phyloP scores from a whole-genome alignment of 257 asterid species.

The Avicennia marina region DNA sequence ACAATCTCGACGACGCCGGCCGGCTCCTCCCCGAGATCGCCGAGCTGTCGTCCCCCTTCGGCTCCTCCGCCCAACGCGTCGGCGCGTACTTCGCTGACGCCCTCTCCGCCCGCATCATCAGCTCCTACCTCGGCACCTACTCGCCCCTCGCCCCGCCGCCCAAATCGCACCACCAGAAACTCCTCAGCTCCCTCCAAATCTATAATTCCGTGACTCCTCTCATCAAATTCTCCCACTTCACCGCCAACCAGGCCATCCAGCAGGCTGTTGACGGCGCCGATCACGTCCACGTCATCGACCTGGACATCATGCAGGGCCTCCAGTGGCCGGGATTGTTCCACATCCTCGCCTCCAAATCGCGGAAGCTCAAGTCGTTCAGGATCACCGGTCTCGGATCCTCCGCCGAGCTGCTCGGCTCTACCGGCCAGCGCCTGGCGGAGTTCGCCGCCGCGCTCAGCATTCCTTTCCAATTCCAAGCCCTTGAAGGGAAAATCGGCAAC shows the following conservation, averaged over 20 bases:
- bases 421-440: constrained; percentile 70
- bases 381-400: constrained; percentile 84
- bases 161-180: constrained; percentile 49
- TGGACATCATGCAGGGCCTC: constrained; percentile 96
- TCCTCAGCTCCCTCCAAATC: constrained; percentile 67
- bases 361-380: constrained; percentile 44
- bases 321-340: constrained; percentile 97
- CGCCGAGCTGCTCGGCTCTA: constrained; percentile 50
- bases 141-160: constrained; percentile 44
- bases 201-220: constrained; percentile 75
- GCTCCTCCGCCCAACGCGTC: constrained; percentile 88
- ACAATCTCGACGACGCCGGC: constrained; percentile 65
- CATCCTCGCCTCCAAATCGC: constrained; percentile 64
- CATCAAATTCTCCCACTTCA: constrained; percentile 88
- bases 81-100: constrained; percentile 95
- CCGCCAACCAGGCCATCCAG: constrained; percentile 90
- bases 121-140: constrained; percentile 58
- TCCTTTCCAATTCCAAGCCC: constrained; percentile 65
- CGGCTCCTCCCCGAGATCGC: constrained; percentile 72
- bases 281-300: constrained; percentile 88
- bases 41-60: constrained; percentile 85
- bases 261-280: constrained; percentile 76
- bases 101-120: constrained; percentile 64
- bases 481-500: constrained; percentile 72
- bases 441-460: constrained; percentile 64